Conservation (phyloP, 257 asterid species). For the Scutellaria galericulata region DNA sequence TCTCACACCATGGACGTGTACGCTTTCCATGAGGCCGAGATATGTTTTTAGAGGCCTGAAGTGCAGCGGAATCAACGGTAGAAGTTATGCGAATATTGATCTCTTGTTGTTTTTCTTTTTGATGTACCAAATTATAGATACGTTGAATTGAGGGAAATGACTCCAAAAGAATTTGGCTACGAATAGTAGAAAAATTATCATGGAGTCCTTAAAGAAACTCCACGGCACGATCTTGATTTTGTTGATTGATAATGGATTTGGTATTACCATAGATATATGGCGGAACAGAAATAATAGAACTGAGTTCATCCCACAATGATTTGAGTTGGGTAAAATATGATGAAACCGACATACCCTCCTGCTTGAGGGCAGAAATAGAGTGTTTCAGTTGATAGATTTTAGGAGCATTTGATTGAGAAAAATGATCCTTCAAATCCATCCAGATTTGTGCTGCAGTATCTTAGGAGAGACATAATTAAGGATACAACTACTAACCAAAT, state of each 20-base stretch:
- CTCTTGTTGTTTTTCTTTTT: constrained; percentile 6
- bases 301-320: constrained; percentile 1
- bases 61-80: neutral
- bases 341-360: neutral
- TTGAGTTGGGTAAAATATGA: neutral
- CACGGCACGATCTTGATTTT: constrained; percentile 2
- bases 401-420: constrained; percentile 11
- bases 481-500: neutral
- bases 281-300: neutral
- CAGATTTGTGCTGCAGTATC: constrained; percentile 14
- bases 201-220: constrained; percentile 4
- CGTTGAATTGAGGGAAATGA: neutral
- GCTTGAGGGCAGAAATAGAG: neutral
- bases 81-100: neutral
- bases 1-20: neutral
- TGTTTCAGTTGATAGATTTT: neutral
- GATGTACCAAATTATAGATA: constrained; percentile 9
- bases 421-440: neutral
- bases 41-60: neutral
- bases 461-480: neutral
- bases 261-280: neutral
- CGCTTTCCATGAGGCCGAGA: neutral
- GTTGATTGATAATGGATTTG: neutral
- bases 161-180: neutral
- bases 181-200: neutral